These are phyloP conservation scores for Russula griseocarnosa DNA, from an alignment of 768 basidiomycete species.

Conservation along the genomic window DNA sequence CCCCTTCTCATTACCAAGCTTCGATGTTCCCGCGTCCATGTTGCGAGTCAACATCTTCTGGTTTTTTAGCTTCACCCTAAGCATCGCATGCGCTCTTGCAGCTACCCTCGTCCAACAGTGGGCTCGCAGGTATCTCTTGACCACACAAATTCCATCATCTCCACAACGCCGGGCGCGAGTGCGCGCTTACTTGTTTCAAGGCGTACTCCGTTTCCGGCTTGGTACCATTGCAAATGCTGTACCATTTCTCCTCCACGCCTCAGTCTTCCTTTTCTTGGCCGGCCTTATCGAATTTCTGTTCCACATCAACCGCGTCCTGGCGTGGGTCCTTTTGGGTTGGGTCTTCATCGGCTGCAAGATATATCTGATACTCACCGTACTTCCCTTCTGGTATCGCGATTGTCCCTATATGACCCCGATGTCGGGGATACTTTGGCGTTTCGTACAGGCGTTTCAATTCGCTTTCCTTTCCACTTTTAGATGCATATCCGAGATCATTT, in stretches of 20 bases:
- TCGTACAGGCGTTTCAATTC: constrained; percentile 1
- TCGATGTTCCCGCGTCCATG: background rate
- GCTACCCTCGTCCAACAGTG: constrained; percentile 20
- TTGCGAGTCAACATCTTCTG: constrained; percentile 3
- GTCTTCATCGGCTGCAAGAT: background rate
- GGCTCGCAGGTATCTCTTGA: constrained; percentile 10
- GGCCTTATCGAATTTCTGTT: constrained; percentile 14
- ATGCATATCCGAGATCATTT: background rate
- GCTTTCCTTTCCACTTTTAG: background rate
- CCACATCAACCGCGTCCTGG: constrained; percentile 1
- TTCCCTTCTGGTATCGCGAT: constrained; percentile 15
- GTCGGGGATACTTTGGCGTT: constrained; percentile 10
- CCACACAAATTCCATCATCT: constrained; percentile 3
- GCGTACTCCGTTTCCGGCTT: constrained; percentile 5
- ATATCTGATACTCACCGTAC: background rate
- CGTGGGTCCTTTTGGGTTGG: background rate
- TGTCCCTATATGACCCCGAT: constrained; percentile 19
- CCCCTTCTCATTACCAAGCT: constrained; percentile 7
- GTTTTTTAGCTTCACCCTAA: constrained; percentile 10
- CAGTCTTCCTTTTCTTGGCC: constrained; percentile 12
- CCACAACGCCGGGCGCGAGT: constrained; percentile 6
- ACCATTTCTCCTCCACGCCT: constrained; percentile 13
- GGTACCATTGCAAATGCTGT: background rate
- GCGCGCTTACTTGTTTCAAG: constrained; percentile 7
- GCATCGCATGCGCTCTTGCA: background rate